Evolutionary conservation across 2,329 filamentous ascomycete species (phyloP).

Genomic region (Trichophyton mentagrophytes): DNA sequence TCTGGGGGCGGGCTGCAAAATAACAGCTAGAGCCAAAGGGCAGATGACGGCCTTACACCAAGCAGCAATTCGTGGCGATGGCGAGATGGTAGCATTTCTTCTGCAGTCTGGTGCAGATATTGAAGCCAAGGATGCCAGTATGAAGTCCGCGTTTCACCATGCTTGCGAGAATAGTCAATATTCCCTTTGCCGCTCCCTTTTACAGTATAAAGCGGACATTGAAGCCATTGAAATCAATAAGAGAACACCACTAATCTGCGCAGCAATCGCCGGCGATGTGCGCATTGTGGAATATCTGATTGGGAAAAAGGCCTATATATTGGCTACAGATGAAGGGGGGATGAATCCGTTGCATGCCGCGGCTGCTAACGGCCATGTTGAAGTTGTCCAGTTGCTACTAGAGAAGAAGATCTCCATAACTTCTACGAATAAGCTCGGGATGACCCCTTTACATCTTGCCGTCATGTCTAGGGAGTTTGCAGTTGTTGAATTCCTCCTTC

Average conservation of each 20-base stretch:
- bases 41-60: constrained; percentile 28
- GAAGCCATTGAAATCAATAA: constrained; percentile 21
- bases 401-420: constrained; percentile 20
- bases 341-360: constrained; percentile 32
- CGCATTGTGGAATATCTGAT: constrained; percentile 21
- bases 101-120: constrained; percentile 22
- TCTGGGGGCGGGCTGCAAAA: constrained; percentile 20
- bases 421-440: constrained; percentile 20
- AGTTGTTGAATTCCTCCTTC: constrained; percentile 27
- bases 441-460: constrained; percentile 27
- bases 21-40: constrained; percentile 21
- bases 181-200: constrained; percentile 24
- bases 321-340: constrained; percentile 20
- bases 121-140: constrained; percentile 23
- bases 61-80: constrained; percentile 2
- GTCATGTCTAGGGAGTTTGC: constrained; percentile 25
- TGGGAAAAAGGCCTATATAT: constrained; percentile 21
- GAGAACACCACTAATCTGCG: constrained; percentile 28
- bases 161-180: constrained; percentile 25
- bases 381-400: constrained; percentile 23
- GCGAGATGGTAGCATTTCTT: constrained; percentile 2
- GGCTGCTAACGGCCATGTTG: constrained; percentile 27
- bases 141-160: constrained; percentile 26
- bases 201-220: constrained; percentile 23
- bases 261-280: constrained; percentile 22